Evolutionary conservation across 768 basidiomycete genomes (phyloP).

Genomic region (Lactarius trivialis): DNA sequence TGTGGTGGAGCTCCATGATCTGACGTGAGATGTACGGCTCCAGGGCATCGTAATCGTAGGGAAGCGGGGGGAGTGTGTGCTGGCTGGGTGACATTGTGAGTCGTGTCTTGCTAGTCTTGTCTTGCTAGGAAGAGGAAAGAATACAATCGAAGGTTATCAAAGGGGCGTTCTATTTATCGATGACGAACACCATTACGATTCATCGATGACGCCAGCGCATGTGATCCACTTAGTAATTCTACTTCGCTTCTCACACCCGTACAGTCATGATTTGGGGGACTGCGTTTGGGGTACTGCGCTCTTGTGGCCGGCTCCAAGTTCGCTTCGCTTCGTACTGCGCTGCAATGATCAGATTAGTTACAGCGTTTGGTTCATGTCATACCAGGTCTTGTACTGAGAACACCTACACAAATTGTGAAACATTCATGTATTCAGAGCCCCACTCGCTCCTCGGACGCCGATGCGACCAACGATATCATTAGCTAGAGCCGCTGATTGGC

Average conservation of each 20-base stretch:
- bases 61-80: slow-evolving; percentile 63
- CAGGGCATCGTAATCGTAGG: slow-evolving; percentile 81
- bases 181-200: background rate
- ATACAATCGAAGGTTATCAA: background rate
- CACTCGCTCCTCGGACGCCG: background rate
- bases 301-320: too few relatives aligned
- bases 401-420: too few relatives aligned
- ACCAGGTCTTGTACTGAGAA: too few relatives aligned
- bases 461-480: too few relatives aligned
- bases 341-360: too few relatives aligned
- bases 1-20: slow-evolving; percentile 95
- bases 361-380: too few relatives aligned
- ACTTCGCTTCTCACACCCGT: background rate
- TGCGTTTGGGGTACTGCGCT: too few relatives aligned
- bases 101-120: background rate
- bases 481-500: background rate
- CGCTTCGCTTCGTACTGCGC: too few relatives aligned
- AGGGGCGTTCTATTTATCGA: slow-evolving; percentile 19
- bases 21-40: slow-evolving; percentile 88
- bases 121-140: slow-evolving; percentile 13
- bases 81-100: slow-evolving; percentile 26
- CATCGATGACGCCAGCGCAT: slow-evolving; percentile 13
- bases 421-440: background rate
- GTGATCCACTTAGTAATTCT: slow-evolving; percentile 1
- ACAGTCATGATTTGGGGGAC: too few relatives aligned